Evolutionary conservation across 208 protist genomes (phyloP).

Genomic region (Wallacemonas sp.): DNA sequence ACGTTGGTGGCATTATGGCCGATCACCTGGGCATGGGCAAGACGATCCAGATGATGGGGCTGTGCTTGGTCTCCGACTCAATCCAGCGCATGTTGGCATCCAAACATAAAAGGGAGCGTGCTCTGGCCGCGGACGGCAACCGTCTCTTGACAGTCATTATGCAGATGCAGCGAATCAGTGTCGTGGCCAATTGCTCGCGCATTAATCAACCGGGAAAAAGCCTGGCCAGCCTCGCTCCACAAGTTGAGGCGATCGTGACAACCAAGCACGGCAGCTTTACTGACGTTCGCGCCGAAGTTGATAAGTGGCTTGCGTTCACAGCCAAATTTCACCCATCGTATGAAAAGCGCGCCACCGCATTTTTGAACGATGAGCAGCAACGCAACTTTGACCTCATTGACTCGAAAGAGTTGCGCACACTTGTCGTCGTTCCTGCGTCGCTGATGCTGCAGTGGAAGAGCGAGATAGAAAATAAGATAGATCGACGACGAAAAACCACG

Average conservation of each 20-base stretch:
- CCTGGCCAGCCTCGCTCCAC: constrained; percentile 40
- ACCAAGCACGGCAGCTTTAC: constrained; percentile 21
- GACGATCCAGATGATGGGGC: constrained; percentile 91
- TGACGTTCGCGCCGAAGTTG: constrained; percentile 52
- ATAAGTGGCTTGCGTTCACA: constrained; percentile 87
- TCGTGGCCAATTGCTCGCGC: constrained; percentile 81
- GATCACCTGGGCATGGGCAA: constrained; percentile 93
- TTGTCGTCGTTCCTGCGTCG: constrained; percentile 92
- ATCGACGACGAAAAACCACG: constrained; percentile 37
- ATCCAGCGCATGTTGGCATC: constrained; percentile 40
- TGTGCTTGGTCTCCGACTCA: constrained; percentile 76
- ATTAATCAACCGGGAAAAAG: constrained; percentile 78
- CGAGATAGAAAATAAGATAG: constrained; percentile 86
- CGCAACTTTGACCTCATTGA: constrained; percentile 75
- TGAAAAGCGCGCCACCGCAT: constrained; percentile 60
- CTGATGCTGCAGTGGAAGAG: constrained; percentile 93
- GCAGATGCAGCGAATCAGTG: constrained; percentile 81
- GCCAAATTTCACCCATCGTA: constrained; percentile 85
- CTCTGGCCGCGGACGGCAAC: constrained; percentile 46
- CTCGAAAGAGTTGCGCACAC: constrained; percentile 85
- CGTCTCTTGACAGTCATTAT: constrained; percentile 77
- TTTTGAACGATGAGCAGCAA: constrained; percentile 80
- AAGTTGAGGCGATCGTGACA: constrained; percentile 38
- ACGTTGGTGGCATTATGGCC: constrained; percentile 90
- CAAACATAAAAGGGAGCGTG: constrained; percentile 30